phyloP scores from a whole-genome alignment of 192 early-diverging fungal genomes.

The Anaeromyces robustus region DNA sequence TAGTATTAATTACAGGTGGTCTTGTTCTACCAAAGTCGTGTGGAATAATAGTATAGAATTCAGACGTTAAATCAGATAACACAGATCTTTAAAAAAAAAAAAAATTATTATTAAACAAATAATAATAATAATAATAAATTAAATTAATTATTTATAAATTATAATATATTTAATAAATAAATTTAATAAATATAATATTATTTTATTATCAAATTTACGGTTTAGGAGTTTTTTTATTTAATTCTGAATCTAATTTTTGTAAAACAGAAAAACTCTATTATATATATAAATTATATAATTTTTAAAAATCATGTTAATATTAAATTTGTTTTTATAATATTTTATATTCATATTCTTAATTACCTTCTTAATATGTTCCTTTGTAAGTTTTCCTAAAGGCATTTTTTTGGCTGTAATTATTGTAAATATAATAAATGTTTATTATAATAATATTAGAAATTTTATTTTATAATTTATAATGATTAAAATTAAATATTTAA shows the following conservation, averaged over 20 bases:
- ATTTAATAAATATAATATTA: background rate
- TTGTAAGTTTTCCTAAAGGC: constrained; percentile 60
- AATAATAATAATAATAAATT: too few species aligned
- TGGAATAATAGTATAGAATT: constrained; percentile 62
- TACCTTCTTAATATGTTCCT: constrained; percentile 32
- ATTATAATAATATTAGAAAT: background rate
- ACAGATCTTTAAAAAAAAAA: constrained; percentile 6
- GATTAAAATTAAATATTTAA: background rate
- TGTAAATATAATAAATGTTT: background rate
- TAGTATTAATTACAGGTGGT: constrained; percentile 32
- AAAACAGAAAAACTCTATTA: constrained; percentile 33
- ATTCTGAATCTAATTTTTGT: constrained; percentile 28
- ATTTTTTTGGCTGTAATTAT: constrained; percentile 35
- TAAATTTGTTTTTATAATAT: too few species aligned
- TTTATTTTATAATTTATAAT: too few species aligned
- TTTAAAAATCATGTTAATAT: background rate
- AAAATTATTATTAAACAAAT: constrained; percentile 16
- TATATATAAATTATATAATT: background rate
- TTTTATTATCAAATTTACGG: background rate
- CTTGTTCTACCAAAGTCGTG: constrained; percentile 29
- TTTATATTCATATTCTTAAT: too few species aligned
- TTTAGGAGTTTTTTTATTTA: constrained; percentile 1
- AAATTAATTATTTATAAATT: background rate
- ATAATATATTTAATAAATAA: constrained; percentile 4
- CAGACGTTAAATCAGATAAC: background rate